Conservation (phyloP, 2,329 filamentous ascomycete genomes). For the Penicillium sp. region DNA sequence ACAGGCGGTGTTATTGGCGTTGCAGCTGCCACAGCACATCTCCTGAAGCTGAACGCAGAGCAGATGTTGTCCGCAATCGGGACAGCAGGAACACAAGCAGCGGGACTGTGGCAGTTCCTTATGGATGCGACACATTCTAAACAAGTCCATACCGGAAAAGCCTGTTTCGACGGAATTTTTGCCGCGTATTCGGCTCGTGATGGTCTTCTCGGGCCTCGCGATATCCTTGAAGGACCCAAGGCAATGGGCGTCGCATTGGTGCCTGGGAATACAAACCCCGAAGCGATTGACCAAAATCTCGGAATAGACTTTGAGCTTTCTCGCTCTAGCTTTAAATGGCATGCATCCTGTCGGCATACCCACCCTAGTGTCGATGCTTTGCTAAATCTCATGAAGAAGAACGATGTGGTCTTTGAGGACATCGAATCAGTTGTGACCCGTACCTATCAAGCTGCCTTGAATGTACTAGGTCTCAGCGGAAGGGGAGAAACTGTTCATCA, state of each 20-base stretch:
- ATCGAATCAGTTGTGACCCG: constrained; percentile 32
- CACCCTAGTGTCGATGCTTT: constrained; percentile 38
- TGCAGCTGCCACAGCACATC: constrained; percentile 31
- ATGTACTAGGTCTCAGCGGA: constrained; percentile 35
- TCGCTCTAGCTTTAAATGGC: constrained; percentile 40
- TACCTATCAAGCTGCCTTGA: constrained; percentile 36
- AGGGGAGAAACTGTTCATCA: constrained; percentile 37
- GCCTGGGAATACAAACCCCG: constrained; percentile 24
- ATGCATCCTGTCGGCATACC: constrained; percentile 38
- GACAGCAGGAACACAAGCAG: constrained; percentile 38
- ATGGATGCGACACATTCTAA: constrained; percentile 37
- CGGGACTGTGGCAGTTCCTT: constrained; percentile 38
- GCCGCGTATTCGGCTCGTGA: constrained; percentile 34
- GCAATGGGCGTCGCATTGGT: constrained; percentile 33
- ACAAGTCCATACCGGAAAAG: constrained; percentile 38
- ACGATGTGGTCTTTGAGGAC: constrained; percentile 30
- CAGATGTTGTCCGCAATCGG: constrained; percentile 34
- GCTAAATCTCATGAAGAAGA: constrained; percentile 31
- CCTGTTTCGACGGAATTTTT: constrained; percentile 38
- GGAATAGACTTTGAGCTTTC: constrained; percentile 31
- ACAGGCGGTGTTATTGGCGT: constrained; percentile 34
- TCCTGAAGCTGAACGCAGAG: constrained; percentile 27
- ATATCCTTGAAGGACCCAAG: constrained; percentile 34
- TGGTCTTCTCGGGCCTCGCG: constrained; percentile 31
- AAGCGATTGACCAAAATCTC: constrained; percentile 30